Evolutionary conservation across 2,329 filamentous ascomycete species (phyloP).

Genomic region (Scedosporium boydii): DNA sequence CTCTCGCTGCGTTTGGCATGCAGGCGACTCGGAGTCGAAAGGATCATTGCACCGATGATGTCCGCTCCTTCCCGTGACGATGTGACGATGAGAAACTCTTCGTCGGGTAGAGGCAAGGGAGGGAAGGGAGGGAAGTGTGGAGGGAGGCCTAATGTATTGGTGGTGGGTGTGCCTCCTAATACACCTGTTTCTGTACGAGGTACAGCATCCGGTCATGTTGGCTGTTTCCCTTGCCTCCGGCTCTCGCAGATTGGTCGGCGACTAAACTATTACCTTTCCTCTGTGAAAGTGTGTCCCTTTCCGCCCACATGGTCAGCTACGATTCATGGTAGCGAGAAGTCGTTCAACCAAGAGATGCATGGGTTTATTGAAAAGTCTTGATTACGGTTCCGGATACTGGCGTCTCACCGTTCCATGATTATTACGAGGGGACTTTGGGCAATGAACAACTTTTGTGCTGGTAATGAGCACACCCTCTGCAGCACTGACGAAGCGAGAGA

Average conservation of each 20-base stretch:
- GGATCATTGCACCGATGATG: neutral
- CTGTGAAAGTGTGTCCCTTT: neutral
- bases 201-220: neutral
- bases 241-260: neutral
- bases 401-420: too few relatives aligned
- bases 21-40: neutral
- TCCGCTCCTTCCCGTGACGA: too few relatives aligned
- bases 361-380: neutral
- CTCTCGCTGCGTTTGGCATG: neutral
- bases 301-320: neutral
- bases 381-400: neutral
- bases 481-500: too few relatives aligned
- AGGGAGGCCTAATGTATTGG: neutral
- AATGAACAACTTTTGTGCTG: too few relatives aligned
- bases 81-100: neutral
- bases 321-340: conserved; percentile 1
- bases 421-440: too few relatives aligned
- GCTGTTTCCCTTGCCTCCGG: neutral
- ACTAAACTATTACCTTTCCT: neutral
- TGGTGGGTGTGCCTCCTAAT: neutral
- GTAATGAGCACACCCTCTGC: too few relatives aligned
- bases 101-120: neutral
- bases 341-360: neutral
- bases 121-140: neutral
- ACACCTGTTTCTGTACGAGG: neutral